phyloP scores from a whole-genome alignment of 2,329 filamentous ascomycete genomes.

The Rhinocladiella mackenziei region DNA sequence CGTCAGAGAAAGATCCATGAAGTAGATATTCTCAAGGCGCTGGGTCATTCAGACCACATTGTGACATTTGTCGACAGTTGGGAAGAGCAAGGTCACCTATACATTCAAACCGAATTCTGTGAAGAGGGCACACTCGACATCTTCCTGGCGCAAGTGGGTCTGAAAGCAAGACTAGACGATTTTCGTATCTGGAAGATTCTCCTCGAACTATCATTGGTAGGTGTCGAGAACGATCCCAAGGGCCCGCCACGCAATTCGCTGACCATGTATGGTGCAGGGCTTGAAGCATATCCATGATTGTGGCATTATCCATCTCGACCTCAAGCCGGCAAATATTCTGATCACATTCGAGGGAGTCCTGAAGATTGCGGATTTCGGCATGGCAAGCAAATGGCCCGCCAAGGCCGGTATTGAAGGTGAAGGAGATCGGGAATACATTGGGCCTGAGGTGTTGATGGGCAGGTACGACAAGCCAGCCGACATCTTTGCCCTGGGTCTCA shows the following conservation, averaged over 20 bases:
- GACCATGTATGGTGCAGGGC: slow-evolving; percentile 56
- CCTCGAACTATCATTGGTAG: slow-evolving; percentile 75
- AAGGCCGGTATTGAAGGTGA: slow-evolving; percentile 76
- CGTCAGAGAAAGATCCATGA: slow-evolving; percentile 81
- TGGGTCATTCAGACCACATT: slow-evolving; percentile 78
- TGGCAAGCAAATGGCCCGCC: slow-evolving; percentile 75
- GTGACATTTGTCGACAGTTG: slow-evolving; percentile 80
- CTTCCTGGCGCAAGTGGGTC: slow-evolving; percentile 77
- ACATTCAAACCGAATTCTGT: slow-evolving; percentile 97
- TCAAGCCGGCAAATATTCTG: slow-evolving; percentile 64
- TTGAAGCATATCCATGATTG: slow-evolving; percentile 84
- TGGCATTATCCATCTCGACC: slow-evolving; percentile 69
- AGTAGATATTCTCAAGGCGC: slow-evolving; percentile 70
- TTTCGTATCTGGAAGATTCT: slow-evolving; percentile 99
- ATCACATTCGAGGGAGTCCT: slow-evolving; percentile 63
- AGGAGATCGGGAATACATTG: slow-evolving; percentile 94
- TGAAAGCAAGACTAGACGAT: slow-evolving; percentile 84
- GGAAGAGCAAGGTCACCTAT: slow-evolving; percentile 80
- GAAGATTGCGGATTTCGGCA: slow-evolving; percentile 64
- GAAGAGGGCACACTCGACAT: slow-evolving; percentile 86
- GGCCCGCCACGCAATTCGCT: slow-evolving; percentile 16
- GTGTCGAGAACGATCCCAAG: slow-evolving; percentile 37
- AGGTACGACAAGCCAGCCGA: slow-evolving; percentile 87
- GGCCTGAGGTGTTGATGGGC: slow-evolving; percentile 83
- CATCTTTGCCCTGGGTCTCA: slow-evolving; percentile 88